A percentile compares a stretch with the other conserved stretches of the same genome.
Conservation (phyloP, 228 moss, liverwort and hornwort genomes). For the Sphagnum magellanicum region DNA sequence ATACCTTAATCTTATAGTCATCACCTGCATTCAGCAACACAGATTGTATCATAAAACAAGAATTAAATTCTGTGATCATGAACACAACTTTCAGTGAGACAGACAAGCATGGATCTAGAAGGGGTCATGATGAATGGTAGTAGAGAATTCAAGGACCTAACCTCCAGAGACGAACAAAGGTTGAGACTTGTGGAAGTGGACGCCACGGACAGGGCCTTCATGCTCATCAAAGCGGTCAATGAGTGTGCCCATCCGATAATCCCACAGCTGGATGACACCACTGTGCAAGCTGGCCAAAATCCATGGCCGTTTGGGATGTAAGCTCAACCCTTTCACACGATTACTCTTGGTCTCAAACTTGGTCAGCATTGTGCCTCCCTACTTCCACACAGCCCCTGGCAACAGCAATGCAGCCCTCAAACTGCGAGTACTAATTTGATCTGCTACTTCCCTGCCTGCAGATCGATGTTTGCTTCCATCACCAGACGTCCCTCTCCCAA, state of each 20-base stretch:
- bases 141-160: constrained; percentile 2
- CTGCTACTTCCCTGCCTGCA: no score
- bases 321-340: constrained; percentile 97
- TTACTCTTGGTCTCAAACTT: constrained; percentile 99
- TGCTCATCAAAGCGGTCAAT: constrained; percentile 99
- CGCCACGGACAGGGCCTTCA: constrained; percentile 93
- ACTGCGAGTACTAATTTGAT: no score
- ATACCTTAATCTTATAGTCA: constrained; percentile 99
- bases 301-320: constrained; percentile 98
- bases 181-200: constrained; percentile 99
- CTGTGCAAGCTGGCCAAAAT: constrained; percentile 97
- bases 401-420: no score
- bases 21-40: constrained; percentile 49
- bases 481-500: no score
- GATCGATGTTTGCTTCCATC: no score
- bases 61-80: background rate
- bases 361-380: constrained; percentile 66
- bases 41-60: background rate
- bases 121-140: background rate
- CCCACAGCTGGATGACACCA: constrained; percentile 97
- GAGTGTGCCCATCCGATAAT: constrained; percentile 96
- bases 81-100: background rate
- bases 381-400: no score
- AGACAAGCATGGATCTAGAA: background rate
- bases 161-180: constrained; percentile 98